These are phyloP conservation scores for Mucor irregularis DNA, from an alignment of 371 early-diverging fungal species.

Conservation along the genomic window DNA sequence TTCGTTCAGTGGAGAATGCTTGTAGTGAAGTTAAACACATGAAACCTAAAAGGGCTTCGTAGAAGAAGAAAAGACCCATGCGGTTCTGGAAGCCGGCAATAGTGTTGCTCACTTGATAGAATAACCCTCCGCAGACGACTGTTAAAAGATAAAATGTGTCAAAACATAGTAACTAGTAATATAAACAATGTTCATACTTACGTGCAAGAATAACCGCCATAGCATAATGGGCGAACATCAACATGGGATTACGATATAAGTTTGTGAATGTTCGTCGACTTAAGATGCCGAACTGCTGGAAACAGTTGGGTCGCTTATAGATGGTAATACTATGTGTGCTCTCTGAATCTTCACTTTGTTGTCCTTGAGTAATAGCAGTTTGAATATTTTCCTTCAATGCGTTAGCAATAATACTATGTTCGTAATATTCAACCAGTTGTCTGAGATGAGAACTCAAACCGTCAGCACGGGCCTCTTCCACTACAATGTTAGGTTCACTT, in stretches of 20 bases:
- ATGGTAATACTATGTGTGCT: conserved; percentile 28
- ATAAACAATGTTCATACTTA: conserved; percentile 33
- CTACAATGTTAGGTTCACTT: conserved; percentile 12
- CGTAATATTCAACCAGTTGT: conserved; percentile 46
- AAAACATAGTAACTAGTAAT: neutral
- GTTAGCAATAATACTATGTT: conserved; percentile 41
- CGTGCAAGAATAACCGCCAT: conserved; percentile 71
- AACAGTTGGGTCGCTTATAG: conserved; percentile 59
- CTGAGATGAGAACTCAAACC: conserved; percentile 44
- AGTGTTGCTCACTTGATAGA: conserved; percentile 77
- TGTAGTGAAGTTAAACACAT: conserved; percentile 76
- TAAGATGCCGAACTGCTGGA: conserved; percentile 79
- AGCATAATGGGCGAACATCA: conserved; percentile 83
- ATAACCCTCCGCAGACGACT: conserved; percentile 76
- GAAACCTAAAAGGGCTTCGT: conserved; percentile 81
- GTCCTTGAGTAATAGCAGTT: conserved; percentile 26
- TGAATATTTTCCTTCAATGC: conserved; percentile 51
- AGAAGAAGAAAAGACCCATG: conserved; percentile 84
- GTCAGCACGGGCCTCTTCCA: conserved; percentile 29
- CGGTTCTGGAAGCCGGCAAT: conserved; percentile 89
- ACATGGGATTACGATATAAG: conserved; percentile 83
- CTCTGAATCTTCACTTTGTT: neutral
- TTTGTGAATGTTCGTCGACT: conserved; percentile 85
- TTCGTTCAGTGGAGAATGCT: conserved; percentile 71
- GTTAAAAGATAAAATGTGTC: neutral